Percentiles rank a stretch among this genome's conserved stretches.
Conservation (phyloP, 306 rosid species). For the Dryas drummondii region DNA sequence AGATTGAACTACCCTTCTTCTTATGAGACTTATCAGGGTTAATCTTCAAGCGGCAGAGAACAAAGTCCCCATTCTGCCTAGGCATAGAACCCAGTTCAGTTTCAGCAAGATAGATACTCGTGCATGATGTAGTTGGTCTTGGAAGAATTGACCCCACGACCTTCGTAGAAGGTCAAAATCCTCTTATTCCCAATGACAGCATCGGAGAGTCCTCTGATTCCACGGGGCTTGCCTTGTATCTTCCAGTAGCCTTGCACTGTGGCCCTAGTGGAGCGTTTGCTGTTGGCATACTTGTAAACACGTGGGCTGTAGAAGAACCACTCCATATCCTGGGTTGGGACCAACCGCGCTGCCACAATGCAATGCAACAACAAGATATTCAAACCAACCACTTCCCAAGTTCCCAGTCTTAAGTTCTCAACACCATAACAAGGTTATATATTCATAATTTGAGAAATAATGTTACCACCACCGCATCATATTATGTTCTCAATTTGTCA, state of each 20-base stretch:
- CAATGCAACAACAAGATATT: no score
- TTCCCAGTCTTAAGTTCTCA: no score
- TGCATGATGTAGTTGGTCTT: constrained; percentile 55
- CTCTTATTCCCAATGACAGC: constrained; percentile 45
- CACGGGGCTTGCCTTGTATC: constrained; percentile 38
- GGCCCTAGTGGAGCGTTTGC: constrained; percentile 34
- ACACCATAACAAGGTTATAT: no score
- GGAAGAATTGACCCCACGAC: constrained; percentile 22
- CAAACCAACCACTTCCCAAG: no score
- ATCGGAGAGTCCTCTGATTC: constrained; percentile 25
- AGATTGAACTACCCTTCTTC: background rate
- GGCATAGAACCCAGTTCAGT: background rate
- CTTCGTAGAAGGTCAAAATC: constrained; percentile 47
- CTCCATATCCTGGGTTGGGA: constrained; percentile 17
- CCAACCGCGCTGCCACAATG: background rate
- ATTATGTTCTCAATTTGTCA: no score
- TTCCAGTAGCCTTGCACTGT: constrained; percentile 13
- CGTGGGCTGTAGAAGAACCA: constrained; percentile 53
- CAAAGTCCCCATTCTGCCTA: constrained; percentile 29
- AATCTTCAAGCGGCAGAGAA: constrained; percentile 45
- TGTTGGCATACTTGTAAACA: constrained; percentile 35
- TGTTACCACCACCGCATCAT: no score
- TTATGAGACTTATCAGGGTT: constrained; percentile 11
- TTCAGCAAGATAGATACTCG: constrained; percentile 35
- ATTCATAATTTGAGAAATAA: no score